These are phyloP conservation scores for Mycena filopes DNA, from an alignment of 768 basidiomycete genomes.

Conservation along the genomic window DNA sequence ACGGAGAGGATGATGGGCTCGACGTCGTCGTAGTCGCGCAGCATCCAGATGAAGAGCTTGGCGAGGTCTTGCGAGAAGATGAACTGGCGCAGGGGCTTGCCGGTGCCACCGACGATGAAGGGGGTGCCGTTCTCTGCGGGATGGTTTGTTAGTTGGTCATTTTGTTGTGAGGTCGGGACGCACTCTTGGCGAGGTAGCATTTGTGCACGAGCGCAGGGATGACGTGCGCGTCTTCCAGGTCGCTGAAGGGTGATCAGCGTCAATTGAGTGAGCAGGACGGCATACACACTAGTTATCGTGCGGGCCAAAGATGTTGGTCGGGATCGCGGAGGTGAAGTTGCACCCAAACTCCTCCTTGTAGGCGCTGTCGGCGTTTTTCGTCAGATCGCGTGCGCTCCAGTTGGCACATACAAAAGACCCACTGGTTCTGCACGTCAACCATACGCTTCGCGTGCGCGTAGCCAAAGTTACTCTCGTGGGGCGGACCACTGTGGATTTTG, in stretches of 20 bases:
- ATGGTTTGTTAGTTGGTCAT: too few species aligned
- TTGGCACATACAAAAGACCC: conserved; percentile 37
- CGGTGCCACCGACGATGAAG: conserved; percentile 90
- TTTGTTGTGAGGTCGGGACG: conserved; percentile 15
- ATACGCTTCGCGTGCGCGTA: conserved; percentile 96
- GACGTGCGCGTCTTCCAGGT: conserved; percentile 91
- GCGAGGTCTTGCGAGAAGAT: conserved; percentile 97
- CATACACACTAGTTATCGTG: conserved; percentile 86
- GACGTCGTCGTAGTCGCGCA: conserved; percentile 90
- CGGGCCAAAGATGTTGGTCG: conserved; percentile 97
- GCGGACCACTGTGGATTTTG: conserved; percentile 92
- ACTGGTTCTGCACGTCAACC: conserved; percentile 97
- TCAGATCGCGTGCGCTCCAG: background rate
- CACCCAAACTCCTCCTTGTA: conserved; percentile 96
- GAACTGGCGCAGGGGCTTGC: conserved; percentile 95
- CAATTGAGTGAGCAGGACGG: background rate
- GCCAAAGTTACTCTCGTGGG: conserved; percentile 95
- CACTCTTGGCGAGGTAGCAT: conserved; percentile 92
- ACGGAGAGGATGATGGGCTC: conserved; percentile 95
- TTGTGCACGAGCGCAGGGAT: conserved; percentile 95
- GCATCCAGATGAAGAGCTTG: conserved; percentile 93
- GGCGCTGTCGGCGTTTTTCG: conserved; percentile 60
- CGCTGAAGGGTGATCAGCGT: conserved; percentile 53
- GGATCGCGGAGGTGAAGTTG: conserved; percentile 96
- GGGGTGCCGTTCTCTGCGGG: conserved; percentile 82